Evolutionary conservation across 1,284 basidiomycete genomes (phyloP), one percentile per base, ranked within the genome.

Genomic region (Porodaedalea pini): DNA sequence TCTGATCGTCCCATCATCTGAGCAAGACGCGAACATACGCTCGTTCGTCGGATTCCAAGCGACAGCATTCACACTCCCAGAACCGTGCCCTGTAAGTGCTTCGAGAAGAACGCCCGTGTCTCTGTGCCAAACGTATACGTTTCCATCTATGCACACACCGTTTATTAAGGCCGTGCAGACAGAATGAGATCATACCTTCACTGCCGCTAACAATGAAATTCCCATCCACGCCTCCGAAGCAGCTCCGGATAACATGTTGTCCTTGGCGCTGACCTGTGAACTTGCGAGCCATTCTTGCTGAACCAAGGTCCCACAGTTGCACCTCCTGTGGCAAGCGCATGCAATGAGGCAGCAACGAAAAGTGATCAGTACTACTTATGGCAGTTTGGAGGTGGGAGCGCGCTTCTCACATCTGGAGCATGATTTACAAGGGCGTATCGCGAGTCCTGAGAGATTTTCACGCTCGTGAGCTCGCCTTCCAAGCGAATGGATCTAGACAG

Each of bases 91-190:
- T 1, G 80, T 70, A 1, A 98, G 80, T 23, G 86, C 80, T 70
- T 98, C 92, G 25, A 99, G 78, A 43, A 94, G 78, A 0, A 81
- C 77, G 0, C 90, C 90, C 2, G 88, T 88, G 64, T 92, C 88
- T 52, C 90, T 86, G 71, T 98, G 92, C 94, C 96, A 99, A 21
- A 98, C 82, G 73, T 98, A 98, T 50, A 98, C 87, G 62, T 90
- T 89, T 41, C 86, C 84, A 74, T 97, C 91, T 94, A 13, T 34
- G 40, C 32, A 25, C 47, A 19, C 17, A 13, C 43, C 17, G n/a
- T 15, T 31, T 34, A 37, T 37, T 21, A 11, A 23, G n/a, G 31
- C 11, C n/a, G n/a, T 17, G 17, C 49, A 21, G 25, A 37, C 52
- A 49, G 32, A 23, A 56, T 55, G 31, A 49, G 51, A 37, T 72